Evolutionary conservation across 2,329 filamentous ascomycete genomes (phyloP).

Genomic region (Teratosphaeria nubilosa): DNA sequence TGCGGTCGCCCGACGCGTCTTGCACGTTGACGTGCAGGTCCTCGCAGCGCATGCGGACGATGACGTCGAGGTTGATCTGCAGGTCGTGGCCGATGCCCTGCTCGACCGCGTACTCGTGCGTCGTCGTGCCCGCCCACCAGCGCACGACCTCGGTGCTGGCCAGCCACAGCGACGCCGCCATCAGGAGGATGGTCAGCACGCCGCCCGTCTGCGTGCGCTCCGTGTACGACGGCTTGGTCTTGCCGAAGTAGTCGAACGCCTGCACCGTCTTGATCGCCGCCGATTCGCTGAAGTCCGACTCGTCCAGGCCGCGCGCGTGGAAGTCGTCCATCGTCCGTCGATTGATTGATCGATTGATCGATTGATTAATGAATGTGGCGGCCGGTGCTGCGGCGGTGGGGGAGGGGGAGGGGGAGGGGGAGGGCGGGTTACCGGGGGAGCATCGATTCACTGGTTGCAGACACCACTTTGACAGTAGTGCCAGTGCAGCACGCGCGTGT

Average conservation of each 20-base stretch:
- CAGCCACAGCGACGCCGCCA: constrained; percentile 63
- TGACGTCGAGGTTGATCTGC: constrained; percentile 93
- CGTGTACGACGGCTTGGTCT: constrained; percentile 90
- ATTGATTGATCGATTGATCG: too few relatives aligned
- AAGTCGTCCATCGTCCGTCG: constrained; percentile 62
- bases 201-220: constrained; percentile 75
- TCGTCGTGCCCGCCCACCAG: constrained; percentile 78
- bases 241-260: constrained; percentile 96
- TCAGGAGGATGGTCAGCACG: constrained; percentile 83
- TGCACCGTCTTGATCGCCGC: constrained; percentile 51
- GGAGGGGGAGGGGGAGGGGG: not conserved
- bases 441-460: not conserved
- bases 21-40: constrained; percentile 96
- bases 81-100: constrained; percentile 78
- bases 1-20: constrained; percentile 85
- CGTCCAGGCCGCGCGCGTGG: constrained; percentile 58
- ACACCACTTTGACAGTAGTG: not conserved
- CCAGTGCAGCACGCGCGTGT: not conserved
- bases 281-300: constrained; percentile 70
- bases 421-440: constrained; percentile 1
- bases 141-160: constrained; percentile 65
- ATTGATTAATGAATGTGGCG: too few relatives aligned
- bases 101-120: constrained; percentile 87
- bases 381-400: not conserved
- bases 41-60: constrained; percentile 76